These are phyloP conservation scores for Hibiscus tridactylites DNA, from an alignment of 345 rosid genomes.

Conservation along the genomic window DNA sequence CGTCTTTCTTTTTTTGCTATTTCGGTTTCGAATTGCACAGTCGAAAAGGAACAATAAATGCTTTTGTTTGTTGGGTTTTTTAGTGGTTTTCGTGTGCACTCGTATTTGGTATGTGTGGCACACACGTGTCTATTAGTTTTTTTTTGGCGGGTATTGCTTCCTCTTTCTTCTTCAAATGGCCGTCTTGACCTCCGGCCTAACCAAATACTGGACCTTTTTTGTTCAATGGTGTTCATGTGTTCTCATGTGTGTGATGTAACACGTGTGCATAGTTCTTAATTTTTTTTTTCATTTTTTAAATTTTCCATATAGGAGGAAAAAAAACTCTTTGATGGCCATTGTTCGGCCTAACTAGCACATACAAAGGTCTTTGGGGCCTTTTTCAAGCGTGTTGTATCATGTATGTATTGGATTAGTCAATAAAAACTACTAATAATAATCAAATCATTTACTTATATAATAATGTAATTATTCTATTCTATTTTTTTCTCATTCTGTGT, in stretches of 20 bases:
- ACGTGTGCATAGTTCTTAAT: slow-evolving; percentile 16
- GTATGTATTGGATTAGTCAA: slow-evolving; percentile 27
- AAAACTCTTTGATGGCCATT: slow-evolving; percentile 28
- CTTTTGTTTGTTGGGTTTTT: not conserved
- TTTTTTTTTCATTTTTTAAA: not conserved
- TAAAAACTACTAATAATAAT: slow-evolving; percentile 5
- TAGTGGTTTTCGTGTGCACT: slow-evolving; percentile 27
- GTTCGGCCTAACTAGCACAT: slow-evolving; percentile 22
- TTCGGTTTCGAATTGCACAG: too few relatives aligned
- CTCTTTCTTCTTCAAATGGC: slow-evolving; percentile 2
- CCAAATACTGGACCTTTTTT: not conserved
- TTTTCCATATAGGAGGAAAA: not conserved
- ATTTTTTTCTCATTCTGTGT: not conserved
- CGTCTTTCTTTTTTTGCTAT: too few relatives aligned
- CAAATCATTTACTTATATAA: not conserved
- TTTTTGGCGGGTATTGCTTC: slow-evolving; percentile 41
- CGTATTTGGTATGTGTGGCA: slow-evolving; percentile 19
- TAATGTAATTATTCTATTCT: not conserved
- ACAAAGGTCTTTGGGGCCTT: slow-evolving; percentile 56
- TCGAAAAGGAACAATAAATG: not conserved
- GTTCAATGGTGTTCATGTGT: slow-evolving; percentile 3
- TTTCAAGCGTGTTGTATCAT: slow-evolving; percentile 15
- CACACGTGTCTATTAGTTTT: slow-evolving; percentile 33
- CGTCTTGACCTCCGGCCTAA: slow-evolving; percentile 23
- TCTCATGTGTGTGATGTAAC: slow-evolving; percentile 22